phyloP scores from a whole-genome alignment of 108 stramenopile genomes.

The Heterococcus sp. region DNA sequence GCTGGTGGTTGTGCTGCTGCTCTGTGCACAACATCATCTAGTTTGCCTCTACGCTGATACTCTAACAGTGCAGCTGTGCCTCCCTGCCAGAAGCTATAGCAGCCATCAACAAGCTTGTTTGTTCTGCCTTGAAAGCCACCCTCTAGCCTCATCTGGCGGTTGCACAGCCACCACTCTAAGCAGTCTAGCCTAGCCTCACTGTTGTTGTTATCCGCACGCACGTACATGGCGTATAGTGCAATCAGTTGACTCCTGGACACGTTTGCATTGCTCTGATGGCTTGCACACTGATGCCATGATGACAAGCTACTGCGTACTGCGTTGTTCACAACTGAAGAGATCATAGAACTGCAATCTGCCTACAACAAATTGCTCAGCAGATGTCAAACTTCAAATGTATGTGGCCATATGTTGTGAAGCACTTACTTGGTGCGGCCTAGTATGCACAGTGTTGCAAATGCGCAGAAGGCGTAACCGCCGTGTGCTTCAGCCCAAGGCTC shows the following conservation, averaged over 20 bases:
- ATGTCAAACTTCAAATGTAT: too few relatives aligned
- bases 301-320: too few relatives aligned
- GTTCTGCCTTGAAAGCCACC: constrained; percentile 86
- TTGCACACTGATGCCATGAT: too few relatives aligned
- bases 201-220: too few relatives aligned
- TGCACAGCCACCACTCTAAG: constrained; percentile 73
- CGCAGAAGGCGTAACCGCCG: constrained; percentile 97
- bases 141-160: constrained; percentile 81
- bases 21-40: too few relatives aligned
- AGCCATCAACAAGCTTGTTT: constrained; percentile 97
- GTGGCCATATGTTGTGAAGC: too few relatives aligned
- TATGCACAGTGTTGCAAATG: constrained; percentile 72
- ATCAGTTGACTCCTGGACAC: too few relatives aligned
- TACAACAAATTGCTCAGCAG: too few relatives aligned
- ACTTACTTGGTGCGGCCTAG: constrained; percentile 23
- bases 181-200: constrained; percentile 57
- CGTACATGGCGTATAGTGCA: background rate
- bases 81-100: constrained; percentile 99
- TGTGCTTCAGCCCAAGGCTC: constrained; percentile 92
- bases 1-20: too few relatives aligned
- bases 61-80: constrained; percentile 73
- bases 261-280: too few relatives aligned
- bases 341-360: too few relatives aligned
- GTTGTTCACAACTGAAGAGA: too few relatives aligned
- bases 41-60: constrained; percentile 16